A percentile compares a stretch with the other conserved stretches of the same genome.
Conservation (phyloP, 495 filamentous ascomycete genomes). For the Aspergillus nidulans region DNA sequence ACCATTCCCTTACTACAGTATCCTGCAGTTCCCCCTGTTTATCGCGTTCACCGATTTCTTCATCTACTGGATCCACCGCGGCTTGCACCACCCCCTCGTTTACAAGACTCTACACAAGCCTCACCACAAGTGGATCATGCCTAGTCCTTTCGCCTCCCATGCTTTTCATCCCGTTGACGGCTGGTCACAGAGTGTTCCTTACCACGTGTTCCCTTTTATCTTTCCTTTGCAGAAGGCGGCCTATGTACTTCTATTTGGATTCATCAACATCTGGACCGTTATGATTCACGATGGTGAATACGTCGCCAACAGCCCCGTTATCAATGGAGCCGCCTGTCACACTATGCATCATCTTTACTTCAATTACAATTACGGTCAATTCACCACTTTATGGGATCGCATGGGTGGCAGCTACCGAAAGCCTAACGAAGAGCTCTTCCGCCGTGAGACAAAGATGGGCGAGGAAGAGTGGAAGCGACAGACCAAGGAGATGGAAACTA, state of each 20-base stretch:
- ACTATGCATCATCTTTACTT: conserved; percentile 98
- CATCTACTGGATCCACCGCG: conserved; percentile 95
- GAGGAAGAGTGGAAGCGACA: conserved; percentile 77
- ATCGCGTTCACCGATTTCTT: conserved; percentile 86
- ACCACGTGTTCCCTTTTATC: conserved; percentile 90
- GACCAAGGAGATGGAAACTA: conserved; percentile 78
- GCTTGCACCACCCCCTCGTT: conserved; percentile 73
- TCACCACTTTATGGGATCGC: conserved; percentile 92
- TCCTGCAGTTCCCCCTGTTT: conserved; percentile 87
- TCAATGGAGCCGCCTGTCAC: conserved; percentile 96
- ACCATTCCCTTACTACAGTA: conserved; percentile 71
- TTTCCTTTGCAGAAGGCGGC: conserved; percentile 91
- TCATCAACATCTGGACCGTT: conserved; percentile 97
- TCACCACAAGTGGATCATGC: conserved; percentile 99
- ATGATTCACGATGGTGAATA: conserved; percentile 98
- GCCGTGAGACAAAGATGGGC: conserved; percentile 83
- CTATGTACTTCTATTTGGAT: conserved; percentile 79
- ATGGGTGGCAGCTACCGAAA: conserved; percentile 83
- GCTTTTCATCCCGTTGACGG: conserved; percentile 96
- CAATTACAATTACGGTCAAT: conserved; percentile 98
- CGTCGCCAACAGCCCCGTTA: conserved; percentile 76
- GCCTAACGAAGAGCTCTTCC: conserved; percentile 84
- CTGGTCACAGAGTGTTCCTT: conserved; percentile 85
- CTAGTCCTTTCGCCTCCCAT: conserved; percentile 85
- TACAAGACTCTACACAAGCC: conserved; percentile 94